phyloP scores from a whole-genome alignment of 805 yeast genomes.

The Lachancea thermotolerans region DNA sequence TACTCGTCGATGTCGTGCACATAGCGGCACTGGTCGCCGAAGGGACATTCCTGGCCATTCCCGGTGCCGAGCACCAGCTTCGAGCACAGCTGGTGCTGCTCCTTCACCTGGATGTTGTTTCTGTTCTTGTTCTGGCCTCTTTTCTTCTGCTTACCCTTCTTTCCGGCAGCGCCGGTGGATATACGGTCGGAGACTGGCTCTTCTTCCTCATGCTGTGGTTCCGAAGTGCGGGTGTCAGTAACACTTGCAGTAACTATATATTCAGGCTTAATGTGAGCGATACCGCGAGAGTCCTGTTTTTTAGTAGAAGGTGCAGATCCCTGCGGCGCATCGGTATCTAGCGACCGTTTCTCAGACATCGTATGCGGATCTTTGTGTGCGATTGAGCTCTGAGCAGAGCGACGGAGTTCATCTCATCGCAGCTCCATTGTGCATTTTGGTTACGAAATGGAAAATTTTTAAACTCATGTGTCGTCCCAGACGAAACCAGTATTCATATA shows the following conservation, averaged over 20 bases:
- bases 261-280: slow-evolving; percentile 73
- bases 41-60: slow-evolving; percentile 42
- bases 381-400: background rate
- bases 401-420: background rate
- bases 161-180: slow-evolving; percentile 38
- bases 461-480: no score
- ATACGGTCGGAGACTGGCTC: slow-evolving; percentile 36
- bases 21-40: slow-evolving; percentile 70
- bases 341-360: slow-evolving; percentile 5
- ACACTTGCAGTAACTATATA: slow-evolving; percentile 38
- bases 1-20: slow-evolving; percentile 70
- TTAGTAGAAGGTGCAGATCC: slow-evolving; percentile 9
- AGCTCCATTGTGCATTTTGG: background rate
- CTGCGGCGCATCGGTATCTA: slow-evolving; percentile 5
- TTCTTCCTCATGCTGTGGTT: slow-evolving; percentile 34
- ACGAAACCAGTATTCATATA: background rate
- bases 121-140: slow-evolving; percentile 84
- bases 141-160: slow-evolving; percentile 40
- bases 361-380: background rate
- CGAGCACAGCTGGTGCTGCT: slow-evolving; percentile 58
- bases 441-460: no score
- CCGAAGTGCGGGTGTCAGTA: slow-evolving; percentile 10
- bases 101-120: slow-evolving; percentile 63
- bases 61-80: slow-evolving; percentile 49
- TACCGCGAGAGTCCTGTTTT: slow-evolving; percentile 43